A percentile compares a stretch with the other conserved stretches of the same genome.
Evolutionary conservation across 345 rosid species (phyloP).

Genomic region (Lepidium didymum): DNA sequence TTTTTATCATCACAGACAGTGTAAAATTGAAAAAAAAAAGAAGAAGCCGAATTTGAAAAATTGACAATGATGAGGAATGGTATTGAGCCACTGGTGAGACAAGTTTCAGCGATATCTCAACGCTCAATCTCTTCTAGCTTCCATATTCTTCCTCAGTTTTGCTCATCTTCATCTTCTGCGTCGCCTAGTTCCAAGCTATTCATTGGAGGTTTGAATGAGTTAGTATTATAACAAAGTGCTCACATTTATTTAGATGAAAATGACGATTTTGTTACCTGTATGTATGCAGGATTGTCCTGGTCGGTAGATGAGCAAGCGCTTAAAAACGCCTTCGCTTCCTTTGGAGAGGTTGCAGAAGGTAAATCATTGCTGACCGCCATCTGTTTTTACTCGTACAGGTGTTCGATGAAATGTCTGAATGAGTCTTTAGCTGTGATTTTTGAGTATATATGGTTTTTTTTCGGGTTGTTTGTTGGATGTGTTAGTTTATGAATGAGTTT

Average conservation of each 20-base stretch:
- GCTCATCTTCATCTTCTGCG: constrained; percentile 13
- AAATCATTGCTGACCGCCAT: background rate
- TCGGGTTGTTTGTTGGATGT: background rate
- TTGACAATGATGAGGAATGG: constrained; percentile 2
- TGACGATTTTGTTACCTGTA: background rate
- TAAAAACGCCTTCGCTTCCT: constrained; percentile 70
- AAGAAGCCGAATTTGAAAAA: background rate
- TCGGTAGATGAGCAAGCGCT: constrained; percentile 75
- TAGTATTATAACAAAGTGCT: background rate
- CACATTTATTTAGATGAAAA: background rate
- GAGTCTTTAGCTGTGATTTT: background rate
- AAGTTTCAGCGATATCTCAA: background rate
- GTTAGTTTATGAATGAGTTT: background rate
- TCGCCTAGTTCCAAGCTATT: constrained; percentile 51
- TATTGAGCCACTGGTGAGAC: constrained; percentile 4
- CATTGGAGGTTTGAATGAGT: constrained; percentile 46
- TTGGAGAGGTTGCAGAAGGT: constrained; percentile 67
- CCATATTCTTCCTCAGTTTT: background rate
- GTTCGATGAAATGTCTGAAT: constrained; percentile 51
- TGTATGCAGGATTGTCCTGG: constrained; percentile 59
- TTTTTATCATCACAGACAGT: background rate
- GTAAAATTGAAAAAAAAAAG: background rate
- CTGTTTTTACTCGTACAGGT: constrained; percentile 13
- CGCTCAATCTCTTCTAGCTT: background rate
- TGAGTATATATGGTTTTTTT: background rate